Evolutionary conservation across 1,284 basidiomycete species (phyloP).

Genomic region (Moesziomyces parantarcticus): DNA sequence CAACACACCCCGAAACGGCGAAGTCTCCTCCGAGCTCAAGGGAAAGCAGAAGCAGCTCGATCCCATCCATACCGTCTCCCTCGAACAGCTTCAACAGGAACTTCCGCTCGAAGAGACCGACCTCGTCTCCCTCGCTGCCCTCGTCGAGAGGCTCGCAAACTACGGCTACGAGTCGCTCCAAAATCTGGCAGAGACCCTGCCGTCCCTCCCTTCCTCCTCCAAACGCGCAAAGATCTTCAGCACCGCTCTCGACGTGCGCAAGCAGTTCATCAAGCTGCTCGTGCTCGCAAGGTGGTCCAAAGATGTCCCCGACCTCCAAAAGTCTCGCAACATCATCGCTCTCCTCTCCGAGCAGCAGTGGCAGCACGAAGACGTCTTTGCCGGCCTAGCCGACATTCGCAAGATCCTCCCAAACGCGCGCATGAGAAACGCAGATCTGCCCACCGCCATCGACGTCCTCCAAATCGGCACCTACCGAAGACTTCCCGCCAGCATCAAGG

Average conservation of each 20-base stretch:
- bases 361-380: conserved; percentile 80
- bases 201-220: conserved; percentile 82
- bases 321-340: conserved; percentile 59
- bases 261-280: conserved; percentile 87
- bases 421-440: conserved; percentile 86
- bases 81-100: conserved; percentile 75
- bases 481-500: conserved; percentile 79
- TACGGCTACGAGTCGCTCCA: conserved; percentile 83
- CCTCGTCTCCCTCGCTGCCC: conserved; percentile 78
- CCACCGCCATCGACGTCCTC: conserved; percentile 85
- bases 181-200: conserved; percentile 87
- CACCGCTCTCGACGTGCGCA: conserved; percentile 86
- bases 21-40: conserved; percentile 7
- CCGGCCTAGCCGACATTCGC: conserved; percentile 75
- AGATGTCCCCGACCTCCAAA: conserved; percentile 46
- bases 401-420: conserved; percentile 70
- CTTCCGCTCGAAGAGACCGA: conserved; percentile 80
- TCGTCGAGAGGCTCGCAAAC: conserved; percentile 81
- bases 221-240: conserved; percentile 84
- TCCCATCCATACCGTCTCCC: conserved; percentile 29
- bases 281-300: conserved; percentile 63
- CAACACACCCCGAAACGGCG: not conserved
- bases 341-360: conserved; percentile 73
- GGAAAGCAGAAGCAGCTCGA: conserved; percentile 39
- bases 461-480: conserved; percentile 83